Evolutionary conservation across 768 basidiomycete genomes (phyloP).

Genomic region (Mycena amicta): DNA sequence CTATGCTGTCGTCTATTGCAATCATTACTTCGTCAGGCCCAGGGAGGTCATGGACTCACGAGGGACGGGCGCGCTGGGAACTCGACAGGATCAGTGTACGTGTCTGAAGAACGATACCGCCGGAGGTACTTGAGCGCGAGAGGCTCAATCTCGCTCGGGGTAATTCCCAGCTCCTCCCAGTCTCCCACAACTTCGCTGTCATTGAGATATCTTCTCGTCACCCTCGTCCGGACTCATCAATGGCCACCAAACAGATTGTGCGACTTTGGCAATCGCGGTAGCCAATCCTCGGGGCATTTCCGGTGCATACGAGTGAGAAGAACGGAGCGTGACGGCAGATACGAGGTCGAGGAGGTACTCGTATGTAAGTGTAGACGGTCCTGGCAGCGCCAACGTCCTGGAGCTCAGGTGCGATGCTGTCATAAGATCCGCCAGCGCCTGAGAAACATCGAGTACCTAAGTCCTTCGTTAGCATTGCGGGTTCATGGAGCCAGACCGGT

Average conservation of each 20-base stretch:
- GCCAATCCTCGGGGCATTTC: conserved; percentile 78
- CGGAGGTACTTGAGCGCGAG: conserved; percentile 90
- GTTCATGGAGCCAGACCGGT: too few relatives aligned
- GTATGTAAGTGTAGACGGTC: conserved; percentile 83
- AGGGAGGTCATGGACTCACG: conserved; percentile 11
- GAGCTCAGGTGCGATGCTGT: conserved; percentile 54
- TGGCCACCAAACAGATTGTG: conserved; percentile 89
- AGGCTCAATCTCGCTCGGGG: conserved; percentile 80
- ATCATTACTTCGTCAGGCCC: background rate
- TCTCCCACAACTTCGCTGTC: conserved; percentile 75
- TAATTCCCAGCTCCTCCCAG: conserved; percentile 83
- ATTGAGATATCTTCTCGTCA: conserved; percentile 83
- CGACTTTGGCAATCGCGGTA: conserved; percentile 57
- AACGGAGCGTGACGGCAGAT: conserved; percentile 75
- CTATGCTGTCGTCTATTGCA: conserved; percentile 2
- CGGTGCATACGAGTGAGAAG: conserved; percentile 65
- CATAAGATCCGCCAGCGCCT: conserved; percentile 83
- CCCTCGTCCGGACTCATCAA: conserved; percentile 88
- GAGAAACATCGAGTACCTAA: conserved; percentile 94
- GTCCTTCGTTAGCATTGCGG: conserved; percentile 10
- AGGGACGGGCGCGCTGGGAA: conserved; percentile 18
- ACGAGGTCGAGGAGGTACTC: conserved; percentile 82
- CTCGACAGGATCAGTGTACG: conserved; percentile 30
- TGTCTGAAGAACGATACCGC: conserved; percentile 86
- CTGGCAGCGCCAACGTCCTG: conserved; percentile 80